Evolutionary conservation across 805 yeast species (phyloP), one percentile per base, ranked within the genome.

Genomic region (Wickerhamiella shivajii): DNA sequence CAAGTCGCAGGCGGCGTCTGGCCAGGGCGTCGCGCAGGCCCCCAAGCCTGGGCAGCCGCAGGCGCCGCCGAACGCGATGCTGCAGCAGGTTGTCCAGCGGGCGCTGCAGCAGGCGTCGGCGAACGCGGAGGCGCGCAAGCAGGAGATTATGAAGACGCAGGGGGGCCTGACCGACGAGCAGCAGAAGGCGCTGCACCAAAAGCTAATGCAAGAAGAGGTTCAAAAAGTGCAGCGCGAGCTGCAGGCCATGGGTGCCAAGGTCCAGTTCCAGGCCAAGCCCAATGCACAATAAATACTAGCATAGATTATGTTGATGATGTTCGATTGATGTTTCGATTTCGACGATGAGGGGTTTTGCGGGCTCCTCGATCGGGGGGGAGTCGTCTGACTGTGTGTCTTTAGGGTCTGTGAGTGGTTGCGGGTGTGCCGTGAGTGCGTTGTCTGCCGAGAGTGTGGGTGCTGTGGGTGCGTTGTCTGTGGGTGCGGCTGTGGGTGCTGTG

Each of bases 191-290:
- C 39, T 47, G 29, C 35, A 42, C 25, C 39, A 37, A 26, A 17
- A 24, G 33, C 19, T 44, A 19, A 19, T 47, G 24, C 29, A 41
- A 32, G 50, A 49, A 32, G 52, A 49, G 28, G 32, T 38, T 33
- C 31, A 21, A 18, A 38, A 39, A 18, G 40, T 38, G 8, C 42
- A 41, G 31, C 24, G 27, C 11, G 44, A 41, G 30, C 39, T 47
- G 31, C 36, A 38, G 24, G 27, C 33, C 20, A 17, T 31, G 20
- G 5, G 18, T 29, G 23, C 23, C 21, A 49, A 52, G 9, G 27
- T 27, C 2, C 31, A 27, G 23, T 27, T 31, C 9, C 36, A 20
- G 13, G 28, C 27, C 7, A 31, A 15, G 31, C 31, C 9, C 31
- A 26, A 17, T 5, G 14, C 12, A 16, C 6, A 15, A 27, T 9